Evolutionary conservation across 2,329 filamentous ascomycete species (phyloP).

Genomic region (Colletotrichum zoysiae): DNA sequence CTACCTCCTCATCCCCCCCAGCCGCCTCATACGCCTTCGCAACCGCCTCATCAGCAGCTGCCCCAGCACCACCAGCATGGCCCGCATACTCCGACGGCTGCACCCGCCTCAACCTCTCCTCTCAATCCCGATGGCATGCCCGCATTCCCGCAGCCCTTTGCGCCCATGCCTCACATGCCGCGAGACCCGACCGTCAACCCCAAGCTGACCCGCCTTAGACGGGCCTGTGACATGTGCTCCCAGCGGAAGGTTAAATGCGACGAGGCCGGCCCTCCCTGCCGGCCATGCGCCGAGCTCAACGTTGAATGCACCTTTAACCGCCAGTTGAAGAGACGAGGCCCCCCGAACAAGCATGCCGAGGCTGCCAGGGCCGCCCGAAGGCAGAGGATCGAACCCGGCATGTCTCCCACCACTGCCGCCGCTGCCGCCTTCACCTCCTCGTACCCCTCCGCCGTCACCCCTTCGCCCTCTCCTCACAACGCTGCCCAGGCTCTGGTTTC

Average conservation of each 20-base stretch:
- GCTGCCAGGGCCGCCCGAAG: conserved; percentile 67
- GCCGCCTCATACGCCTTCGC: conserved; percentile 23
- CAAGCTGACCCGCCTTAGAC: conserved; percentile 68
- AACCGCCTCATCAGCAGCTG: conserved; percentile 38
- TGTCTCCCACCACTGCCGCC: conserved; percentile 10
- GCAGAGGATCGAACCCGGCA: conserved; percentile 53
- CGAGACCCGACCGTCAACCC: conserved; percentile 59
- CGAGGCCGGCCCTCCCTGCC: conserved; percentile 67
- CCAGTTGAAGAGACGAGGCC: conserved; percentile 69
- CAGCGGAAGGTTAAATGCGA: conserved; percentile 74
- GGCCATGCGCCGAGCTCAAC: conserved; percentile 67
- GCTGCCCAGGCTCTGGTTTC: conserved; percentile 64
- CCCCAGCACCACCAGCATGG: conserved; percentile 24
- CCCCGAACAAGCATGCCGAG: conserved; percentile 70
- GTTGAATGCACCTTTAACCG: conserved; percentile 70
- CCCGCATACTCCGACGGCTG: background rate
- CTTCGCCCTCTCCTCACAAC: conserved; percentile 59
- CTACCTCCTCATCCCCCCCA: conserved; percentile 2
- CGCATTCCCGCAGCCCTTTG: conserved; percentile 27
- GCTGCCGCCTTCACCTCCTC: conserved; percentile 14
- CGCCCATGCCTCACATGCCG: conserved; percentile 24
- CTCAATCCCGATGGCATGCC: conserved; percentile 10
- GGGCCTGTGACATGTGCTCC: conserved; percentile 73
- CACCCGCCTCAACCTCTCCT: conserved; percentile 9
- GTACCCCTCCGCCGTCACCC: conserved; percentile 38